Evolutionary conservation across 225 moss, liverwort and hornwort genomes (phyloP).

Genomic region (Ulota crispa): DNA sequence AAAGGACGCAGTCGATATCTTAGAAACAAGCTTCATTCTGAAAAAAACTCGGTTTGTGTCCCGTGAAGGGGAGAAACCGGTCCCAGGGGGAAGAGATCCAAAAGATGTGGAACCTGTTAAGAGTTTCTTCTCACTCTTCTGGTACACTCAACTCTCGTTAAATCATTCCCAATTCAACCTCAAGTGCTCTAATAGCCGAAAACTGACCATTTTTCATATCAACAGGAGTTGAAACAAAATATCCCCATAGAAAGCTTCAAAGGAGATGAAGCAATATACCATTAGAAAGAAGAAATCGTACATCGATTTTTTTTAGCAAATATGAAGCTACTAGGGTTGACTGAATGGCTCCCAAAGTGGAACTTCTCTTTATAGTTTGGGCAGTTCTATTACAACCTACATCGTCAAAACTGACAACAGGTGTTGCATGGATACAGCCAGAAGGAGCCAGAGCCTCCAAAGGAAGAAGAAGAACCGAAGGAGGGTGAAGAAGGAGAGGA

Average conservation of each 20-base stretch:
- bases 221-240: background rate
- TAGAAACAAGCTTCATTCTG: conserved; percentile 89
- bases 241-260: background rate
- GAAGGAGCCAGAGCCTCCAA: conserved; percentile 54
- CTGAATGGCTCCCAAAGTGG: background rate
- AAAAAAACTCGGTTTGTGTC: conserved; percentile 83
- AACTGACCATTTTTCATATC: background rate
- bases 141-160: conserved; percentile 26
- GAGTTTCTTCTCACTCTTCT: conserved; percentile 75
- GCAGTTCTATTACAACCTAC: background rate
- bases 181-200: background rate
- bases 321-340: background rate
- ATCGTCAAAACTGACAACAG: background rate
- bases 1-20: conserved; percentile 66
- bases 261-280: background rate
- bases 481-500: conserved; percentile 55
- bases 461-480: conserved; percentile 48
- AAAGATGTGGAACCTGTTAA: conserved; percentile 67
- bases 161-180: background rate
- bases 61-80: conserved; percentile 60
- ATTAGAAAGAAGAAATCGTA: background rate
- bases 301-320: too few species aligned
- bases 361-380: background rate
- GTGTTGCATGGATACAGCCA: conserved; percentile 33
- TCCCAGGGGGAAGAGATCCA: conserved; percentile 65